These are phyloP conservation scores for Zygosaccharomyces bisporus DNA, from an alignment of 805 yeast species.

Conservation along the genomic window DNA sequence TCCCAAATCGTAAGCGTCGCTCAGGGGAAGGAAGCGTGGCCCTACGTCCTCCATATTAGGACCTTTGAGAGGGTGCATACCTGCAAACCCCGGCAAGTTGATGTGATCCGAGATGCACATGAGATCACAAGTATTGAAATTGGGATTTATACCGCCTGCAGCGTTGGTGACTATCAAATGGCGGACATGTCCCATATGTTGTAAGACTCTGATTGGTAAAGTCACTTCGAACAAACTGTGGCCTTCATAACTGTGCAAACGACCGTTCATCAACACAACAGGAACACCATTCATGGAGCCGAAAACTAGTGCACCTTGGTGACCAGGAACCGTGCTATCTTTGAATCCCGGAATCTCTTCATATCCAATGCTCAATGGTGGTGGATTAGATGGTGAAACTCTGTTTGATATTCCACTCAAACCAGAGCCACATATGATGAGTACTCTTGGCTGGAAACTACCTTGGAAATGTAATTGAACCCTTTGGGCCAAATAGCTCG, in stretches of 20 bases:
- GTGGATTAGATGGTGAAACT: slow-evolving; percentile 33
- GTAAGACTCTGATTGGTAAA: slow-evolving; percentile 78
- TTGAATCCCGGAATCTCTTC: slow-evolving; percentile 74
- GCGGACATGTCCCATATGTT: slow-evolving; percentile 51
- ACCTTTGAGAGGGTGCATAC: slow-evolving; percentile 83
- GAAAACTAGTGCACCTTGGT: slow-evolving; percentile 74
- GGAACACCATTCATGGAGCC: slow-evolving; percentile 73
- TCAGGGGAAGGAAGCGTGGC: slow-evolving; percentile 80
- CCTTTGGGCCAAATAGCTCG: slow-evolving; percentile 15
- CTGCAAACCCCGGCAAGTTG: slow-evolving; percentile 87
- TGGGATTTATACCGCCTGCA: slow-evolving; percentile 79
- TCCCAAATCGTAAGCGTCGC: slow-evolving; percentile 82
- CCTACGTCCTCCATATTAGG: slow-evolving; percentile 78
- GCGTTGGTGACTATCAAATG: slow-evolving; percentile 87
- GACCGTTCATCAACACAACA: slow-evolving; percentile 89
- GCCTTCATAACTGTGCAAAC: slow-evolving; percentile 92
- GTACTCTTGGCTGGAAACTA: slow-evolving; percentile 50
- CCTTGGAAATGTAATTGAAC: slow-evolving; percentile 17
- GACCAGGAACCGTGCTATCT: slow-evolving; percentile 84
- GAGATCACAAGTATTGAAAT: slow-evolving; percentile 75
- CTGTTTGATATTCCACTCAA: slow-evolving; percentile 74
- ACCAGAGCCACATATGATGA: slow-evolving; percentile 94
- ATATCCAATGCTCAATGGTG: slow-evolving; percentile 55
- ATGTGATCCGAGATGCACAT: slow-evolving; percentile 90
- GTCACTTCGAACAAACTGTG: slow-evolving; percentile 76